Evolutionary conservation across 2,329 filamentous ascomycete genomes (phyloP).

Genomic region (Talaromyces sp.): DNA sequence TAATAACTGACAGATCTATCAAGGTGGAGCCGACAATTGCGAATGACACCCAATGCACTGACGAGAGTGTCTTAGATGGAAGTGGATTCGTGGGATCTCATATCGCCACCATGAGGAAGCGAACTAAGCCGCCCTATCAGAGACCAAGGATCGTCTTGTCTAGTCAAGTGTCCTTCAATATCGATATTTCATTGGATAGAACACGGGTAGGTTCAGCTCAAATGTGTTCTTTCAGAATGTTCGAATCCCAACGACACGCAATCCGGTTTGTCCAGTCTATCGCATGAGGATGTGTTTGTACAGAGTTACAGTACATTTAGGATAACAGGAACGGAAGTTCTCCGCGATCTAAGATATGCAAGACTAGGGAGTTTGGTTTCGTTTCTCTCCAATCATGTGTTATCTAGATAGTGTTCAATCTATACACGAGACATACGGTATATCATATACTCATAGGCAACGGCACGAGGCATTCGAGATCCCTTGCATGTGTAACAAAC

Average conservation of each 20-base stretch:
- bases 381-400: not conserved
- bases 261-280: not conserved
- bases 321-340: not conserved
- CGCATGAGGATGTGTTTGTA: slow-evolving; percentile 5
- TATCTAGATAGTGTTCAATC: not conserved
- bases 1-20: not conserved
- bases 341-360: not conserved
- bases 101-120: slow-evolving; percentile 9
- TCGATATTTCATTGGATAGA: slow-evolving; percentile 9
- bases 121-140: slow-evolving; percentile 13
- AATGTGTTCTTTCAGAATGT: slow-evolving; percentile 1
- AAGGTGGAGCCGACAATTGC: slow-evolving; percentile 5
- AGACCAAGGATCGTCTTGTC: slow-evolving; percentile 1
- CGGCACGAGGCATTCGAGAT: not conserved
- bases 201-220: slow-evolving; percentile 8
- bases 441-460: not conserved
- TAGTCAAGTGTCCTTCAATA: not conserved
- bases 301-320: too few relatives aligned
- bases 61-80: slow-evolving; percentile 8
- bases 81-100: slow-evolving; percentile 6
- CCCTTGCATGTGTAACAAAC: slow-evolving; percentile 10
- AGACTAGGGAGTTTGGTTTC: not conserved
- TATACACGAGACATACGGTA: not conserved
- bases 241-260: slow-evolving; percentile 8
- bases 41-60: slow-evolving; percentile 6